phyloP scores from a whole-genome alignment of 2,329 filamentous ascomycete genomes.

The Talaromyces rugulosus region DNA sequence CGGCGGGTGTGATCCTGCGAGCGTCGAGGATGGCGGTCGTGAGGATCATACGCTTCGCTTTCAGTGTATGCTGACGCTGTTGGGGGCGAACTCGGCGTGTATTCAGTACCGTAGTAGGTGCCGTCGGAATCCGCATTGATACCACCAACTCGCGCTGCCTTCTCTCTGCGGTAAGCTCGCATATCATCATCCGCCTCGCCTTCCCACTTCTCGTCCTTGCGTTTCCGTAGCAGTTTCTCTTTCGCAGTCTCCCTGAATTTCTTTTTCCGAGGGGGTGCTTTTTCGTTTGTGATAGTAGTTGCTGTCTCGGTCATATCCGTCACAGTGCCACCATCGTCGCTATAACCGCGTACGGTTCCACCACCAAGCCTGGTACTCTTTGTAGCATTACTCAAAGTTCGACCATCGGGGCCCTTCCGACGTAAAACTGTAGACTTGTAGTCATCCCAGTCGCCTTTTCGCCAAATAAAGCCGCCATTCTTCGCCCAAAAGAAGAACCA shows the following conservation, averaged over 20 bases:
- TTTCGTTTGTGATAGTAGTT: conserved; percentile 36
- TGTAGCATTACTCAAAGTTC: conserved; percentile 76
- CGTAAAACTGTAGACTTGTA: conserved; percentile 94
- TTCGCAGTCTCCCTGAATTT: conserved; percentile 36
- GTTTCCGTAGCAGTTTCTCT: conserved; percentile 32
- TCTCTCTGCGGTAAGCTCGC: conserved; percentile 79
- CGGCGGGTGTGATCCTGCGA: conserved; percentile 17
- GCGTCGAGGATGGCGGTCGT: conserved; percentile 4
- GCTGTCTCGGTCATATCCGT: conserved; percentile 37
- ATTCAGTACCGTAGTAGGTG: conserved; percentile 74
- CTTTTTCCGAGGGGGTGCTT: conserved; percentile 20
- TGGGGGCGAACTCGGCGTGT: conserved; percentile 60
- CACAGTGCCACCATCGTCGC: conserved; percentile 58
- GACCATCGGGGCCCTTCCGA: conserved; percentile 84
- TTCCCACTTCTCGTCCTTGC: conserved; percentile 52
- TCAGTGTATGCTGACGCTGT: conserved; percentile 48
- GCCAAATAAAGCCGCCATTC: conserved; percentile 89
- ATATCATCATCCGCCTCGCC: conserved; percentile 64
- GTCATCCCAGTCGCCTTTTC: conserved; percentile 88
- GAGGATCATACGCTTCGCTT: conserved; percentile 29
- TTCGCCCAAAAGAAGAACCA: conserved; percentile 99
- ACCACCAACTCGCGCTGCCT: conserved; percentile 79
- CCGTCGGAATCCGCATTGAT: conserved; percentile 79
- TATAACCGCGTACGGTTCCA: conserved; percentile 69
- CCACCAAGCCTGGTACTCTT: conserved; percentile 80